These are phyloP conservation scores for Syzygium aromaticum DNA, from an alignment of 345 rosid species.

Conservation along the genomic window DNA sequence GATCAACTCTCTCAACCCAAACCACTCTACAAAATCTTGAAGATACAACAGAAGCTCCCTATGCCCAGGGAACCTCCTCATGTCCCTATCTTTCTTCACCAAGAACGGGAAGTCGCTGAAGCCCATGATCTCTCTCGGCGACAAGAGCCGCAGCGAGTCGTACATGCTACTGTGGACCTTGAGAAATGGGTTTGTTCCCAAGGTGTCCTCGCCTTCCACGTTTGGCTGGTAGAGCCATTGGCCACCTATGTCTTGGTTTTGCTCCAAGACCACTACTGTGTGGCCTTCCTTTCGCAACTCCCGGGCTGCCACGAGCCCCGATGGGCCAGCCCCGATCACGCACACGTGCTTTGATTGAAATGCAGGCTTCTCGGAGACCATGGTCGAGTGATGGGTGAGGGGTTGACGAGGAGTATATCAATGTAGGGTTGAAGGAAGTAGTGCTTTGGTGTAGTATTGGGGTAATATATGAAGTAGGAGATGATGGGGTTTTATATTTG, in stretches of 20 bases:
- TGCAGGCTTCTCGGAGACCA: slow-evolving; percentile 24
- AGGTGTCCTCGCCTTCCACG: slow-evolving; percentile 43
- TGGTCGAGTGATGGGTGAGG: neutral
- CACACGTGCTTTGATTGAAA: slow-evolving; percentile 39
- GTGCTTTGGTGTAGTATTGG: neutral
- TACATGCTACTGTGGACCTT: slow-evolving; percentile 85
- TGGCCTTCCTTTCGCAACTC: slow-evolving; percentile 89
- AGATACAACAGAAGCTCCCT: slow-evolving; percentile 73
- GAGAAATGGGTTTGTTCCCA: slow-evolving; percentile 34
- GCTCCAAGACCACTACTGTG: slow-evolving; percentile 62
- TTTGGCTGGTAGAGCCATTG: slow-evolving; percentile 76
- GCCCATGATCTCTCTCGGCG: slow-evolving; percentile 94
- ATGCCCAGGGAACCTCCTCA: slow-evolving; percentile 85
- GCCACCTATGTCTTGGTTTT: slow-evolving; percentile 83
- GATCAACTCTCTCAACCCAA: slow-evolving; percentile 62
- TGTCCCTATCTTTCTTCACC: slow-evolving; percentile 65
- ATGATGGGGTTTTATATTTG: neutral
- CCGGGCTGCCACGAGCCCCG: slow-evolving; percentile 83
- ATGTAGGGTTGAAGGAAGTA: neutral
- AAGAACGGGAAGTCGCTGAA: slow-evolving; percentile 76
- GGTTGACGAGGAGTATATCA: neutral
- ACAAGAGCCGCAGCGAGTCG: slow-evolving; percentile 52
- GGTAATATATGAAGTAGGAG: neutral
- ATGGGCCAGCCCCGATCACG: slow-evolving; percentile 94
- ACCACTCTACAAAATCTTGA: slow-evolving; percentile 58